Base-by-base conservation (phyloP, 78 protist species). In the Cavenderia fasciculata region DNA sequence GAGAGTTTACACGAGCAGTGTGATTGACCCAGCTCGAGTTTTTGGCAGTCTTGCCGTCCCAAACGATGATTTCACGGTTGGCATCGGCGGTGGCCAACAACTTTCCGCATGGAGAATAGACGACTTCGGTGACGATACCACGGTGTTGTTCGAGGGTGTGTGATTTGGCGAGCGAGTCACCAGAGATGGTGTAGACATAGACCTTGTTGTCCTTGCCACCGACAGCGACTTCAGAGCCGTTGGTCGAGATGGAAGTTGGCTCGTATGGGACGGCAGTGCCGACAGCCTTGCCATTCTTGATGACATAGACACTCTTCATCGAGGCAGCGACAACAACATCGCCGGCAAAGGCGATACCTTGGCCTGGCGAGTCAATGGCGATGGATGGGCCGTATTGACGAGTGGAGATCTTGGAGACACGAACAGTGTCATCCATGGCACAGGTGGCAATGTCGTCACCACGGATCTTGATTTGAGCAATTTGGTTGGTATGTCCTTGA, bases 21-120 rank as follows among this genome's bases (percentile, higher is more conserved):
- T 96, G 98, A 74, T 86, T 82, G 7, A 85, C 89, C 97, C 97
- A 95, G 34, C 95, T 87, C 44, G 52, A 74, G 11, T 21, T 5
- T 41, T 46, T 75, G 1, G 8, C 18, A 31, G 34, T 56, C 61
- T 74, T 40, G 23, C 75, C 77, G 33, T 93, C 84, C 91, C 82
- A 92, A 72, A 96, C 70, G 59, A 78, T 34, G 54, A 96, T 54
- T 71, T 85, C 62, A 68, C 96, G 91, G 44, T 65, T 85, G 2
- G 88, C 1, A 51, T 89, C 88, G 21, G 96, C 96, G 2, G 97
- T 23, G 1, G 97, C 98, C 43, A 97, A 77, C 21, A 34, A 47
- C 34, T 4, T 10, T 27, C 97, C 98, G 47, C 88, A 69, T 51
- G 97, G 97, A 3, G 97, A 94, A 85, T 68, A 95, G 41, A 92